Evolutionary conservation across 1,284 basidiomycete genomes (phyloP).

Genomic region (Anthracocystis panici-leucophaei): DNA sequence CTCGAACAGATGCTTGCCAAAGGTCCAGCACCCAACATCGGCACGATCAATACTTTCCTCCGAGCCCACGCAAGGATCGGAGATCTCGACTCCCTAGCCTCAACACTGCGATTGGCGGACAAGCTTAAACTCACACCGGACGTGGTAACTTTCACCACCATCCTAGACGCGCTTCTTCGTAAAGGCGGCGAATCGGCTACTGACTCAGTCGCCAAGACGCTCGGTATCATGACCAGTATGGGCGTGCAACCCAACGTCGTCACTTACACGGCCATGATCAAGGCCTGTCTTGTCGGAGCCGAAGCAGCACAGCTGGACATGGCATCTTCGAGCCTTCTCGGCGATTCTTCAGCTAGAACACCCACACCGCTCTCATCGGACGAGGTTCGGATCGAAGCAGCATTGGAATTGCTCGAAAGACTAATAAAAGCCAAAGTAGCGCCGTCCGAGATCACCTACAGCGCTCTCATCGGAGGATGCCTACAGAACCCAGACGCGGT

Average conservation of each 20-base stretch:
- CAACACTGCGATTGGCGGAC: conserved; percentile 43
- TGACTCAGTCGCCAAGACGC: conserved; percentile 38
- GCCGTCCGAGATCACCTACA: conserved; percentile 59
- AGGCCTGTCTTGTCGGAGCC: conserved; percentile 51
- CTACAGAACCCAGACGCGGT: conserved; percentile 39
- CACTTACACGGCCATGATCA: conserved; percentile 65
- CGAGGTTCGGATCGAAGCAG: conserved; percentile 45
- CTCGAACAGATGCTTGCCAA: conserved; percentile 50
- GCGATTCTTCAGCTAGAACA: conserved; percentile 5
- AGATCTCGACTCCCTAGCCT: conserved; percentile 40
- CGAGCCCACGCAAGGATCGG: conserved; percentile 48
- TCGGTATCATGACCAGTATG: conserved; percentile 55
- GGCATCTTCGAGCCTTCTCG: conserved; percentile 22
- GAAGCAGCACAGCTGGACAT: conserved; percentile 35
- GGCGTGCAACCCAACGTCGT: conserved; percentile 54
- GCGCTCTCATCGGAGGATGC: conserved; percentile 45
- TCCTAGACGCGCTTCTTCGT: conserved; percentile 60
- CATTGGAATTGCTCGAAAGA: conserved; percentile 54
- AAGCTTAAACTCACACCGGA: conserved; percentile 50
- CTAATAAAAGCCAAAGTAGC: conserved; percentile 55
- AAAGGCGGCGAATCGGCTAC: conserved; percentile 41
- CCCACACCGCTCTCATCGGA: not conserved
- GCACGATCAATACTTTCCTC: conserved; percentile 61
- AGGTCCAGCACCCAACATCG: conserved; percentile 53
- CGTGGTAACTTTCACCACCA: conserved; percentile 62